These are phyloP conservation scores for Iberis amara DNA, from an alignment of 441 rosid genomes.

Conservation along the genomic window DNA sequence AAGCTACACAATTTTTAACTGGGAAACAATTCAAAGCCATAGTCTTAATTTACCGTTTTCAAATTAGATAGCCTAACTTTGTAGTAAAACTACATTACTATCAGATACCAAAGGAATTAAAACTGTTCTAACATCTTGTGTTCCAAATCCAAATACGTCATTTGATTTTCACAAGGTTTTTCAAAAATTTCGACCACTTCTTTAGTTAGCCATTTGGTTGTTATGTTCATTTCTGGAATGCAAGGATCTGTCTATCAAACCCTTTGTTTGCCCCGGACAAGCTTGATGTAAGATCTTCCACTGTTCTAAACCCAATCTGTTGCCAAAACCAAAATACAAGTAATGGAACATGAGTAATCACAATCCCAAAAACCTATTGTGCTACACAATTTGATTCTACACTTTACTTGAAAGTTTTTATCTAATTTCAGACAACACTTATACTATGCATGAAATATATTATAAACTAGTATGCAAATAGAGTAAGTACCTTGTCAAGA, in stretches of 20 bases:
- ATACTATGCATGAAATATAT: not conserved
- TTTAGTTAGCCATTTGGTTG: slow-evolving; percentile 6
- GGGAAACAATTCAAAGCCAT: too few species aligned
- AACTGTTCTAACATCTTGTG: not conserved
- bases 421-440: not conserved
- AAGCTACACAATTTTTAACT: not conserved
- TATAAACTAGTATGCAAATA: not conserved
- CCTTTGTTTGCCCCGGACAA: slow-evolving; percentile 67
- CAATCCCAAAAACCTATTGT: not conserved
- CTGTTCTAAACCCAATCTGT: slow-evolving; percentile 86
- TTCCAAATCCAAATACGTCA: slow-evolving; percentile 10
- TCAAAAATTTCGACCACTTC: not conserved
- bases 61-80: slow-evolving; percentile 2
- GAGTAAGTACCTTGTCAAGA: slow-evolving; percentile 66
- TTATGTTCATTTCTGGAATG: slow-evolving; percentile 58
- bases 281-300: slow-evolving; percentile 60
- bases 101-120: not conserved
- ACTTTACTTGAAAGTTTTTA: not conserved
- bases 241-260: slow-evolving; percentile 70
- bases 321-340: slow-evolving; percentile 23
- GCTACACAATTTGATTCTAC: not conserved
- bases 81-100: slow-evolving; percentile 2
- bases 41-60: too few species aligned
- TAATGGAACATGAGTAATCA: not conserved
- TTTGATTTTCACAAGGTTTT: slow-evolving; percentile 10